Percentiles rank a stretch among this genome's conserved stretches.
These are phyloP conservation scores for Allodekkera sacchari DNA, from an alignment of 805 yeast species.

Conservation along the genomic window DNA sequence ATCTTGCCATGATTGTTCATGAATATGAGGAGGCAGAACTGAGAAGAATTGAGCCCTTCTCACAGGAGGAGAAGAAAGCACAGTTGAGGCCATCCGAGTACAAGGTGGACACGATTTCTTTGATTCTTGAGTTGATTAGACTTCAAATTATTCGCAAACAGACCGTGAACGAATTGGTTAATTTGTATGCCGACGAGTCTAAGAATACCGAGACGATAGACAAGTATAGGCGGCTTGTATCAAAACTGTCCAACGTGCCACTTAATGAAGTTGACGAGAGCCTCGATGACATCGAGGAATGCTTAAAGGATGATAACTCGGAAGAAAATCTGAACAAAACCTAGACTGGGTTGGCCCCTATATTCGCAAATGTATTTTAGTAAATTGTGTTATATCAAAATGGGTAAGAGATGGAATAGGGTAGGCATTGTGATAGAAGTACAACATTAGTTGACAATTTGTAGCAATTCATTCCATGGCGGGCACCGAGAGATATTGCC, in stretches of 20 bases:
- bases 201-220: slow-evolving; percentile 46
- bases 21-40: slow-evolving; percentile 24
- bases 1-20: slow-evolving; percentile 35
- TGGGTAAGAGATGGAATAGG: no score
- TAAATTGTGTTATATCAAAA: no score
- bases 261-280: slow-evolving; percentile 61
- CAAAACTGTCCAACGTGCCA: slow-evolving; percentile 60
- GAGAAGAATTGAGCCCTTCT: slow-evolving; percentile 3
- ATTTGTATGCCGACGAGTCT: slow-evolving; percentile 29
- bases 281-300: slow-evolving; percentile 46
- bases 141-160: slow-evolving; percentile 47
- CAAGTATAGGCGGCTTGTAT: slow-evolving; percentile 59
- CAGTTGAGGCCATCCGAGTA: slow-evolving; percentile 15
- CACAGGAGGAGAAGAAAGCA: slow-evolving; percentile 6
- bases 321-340: no score
- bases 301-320: slow-evolving; percentile 16
- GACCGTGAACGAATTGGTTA: slow-evolving; percentile 40
- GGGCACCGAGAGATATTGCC: no score
- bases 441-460: no score
- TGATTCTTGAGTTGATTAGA: slow-evolving; percentile 37
- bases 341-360: no score
- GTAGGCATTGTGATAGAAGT: no score
- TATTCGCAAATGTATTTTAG: not conserved
- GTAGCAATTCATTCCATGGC: no score
- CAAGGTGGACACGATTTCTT: slow-evolving; percentile 15